Base-by-base conservation (phyloP, 768 basidiomycete genomes). In the Kwoniella sp. region DNA sequence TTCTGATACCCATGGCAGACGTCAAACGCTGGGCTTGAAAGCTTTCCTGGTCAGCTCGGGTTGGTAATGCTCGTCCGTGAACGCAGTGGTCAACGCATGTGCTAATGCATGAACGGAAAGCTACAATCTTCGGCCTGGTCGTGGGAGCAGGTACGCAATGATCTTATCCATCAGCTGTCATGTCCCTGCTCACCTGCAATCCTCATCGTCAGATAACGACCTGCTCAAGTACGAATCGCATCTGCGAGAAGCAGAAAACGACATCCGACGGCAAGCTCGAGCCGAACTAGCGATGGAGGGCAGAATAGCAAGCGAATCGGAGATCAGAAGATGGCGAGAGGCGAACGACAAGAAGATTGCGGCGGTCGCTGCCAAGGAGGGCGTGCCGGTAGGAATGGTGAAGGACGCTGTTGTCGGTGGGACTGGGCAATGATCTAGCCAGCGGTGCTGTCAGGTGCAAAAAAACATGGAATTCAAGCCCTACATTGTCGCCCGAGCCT, bases 21-120 rank as follows among this genome's bases (percentile, higher is more conserved):
- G 84, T 19, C 88, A 89, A 71, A 86, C 87, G 0, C 78, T 88
- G 17, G 81, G 86, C 3, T 82, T 89, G 78, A 91, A 91, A 72
- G 82, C 80, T 1, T 90, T 88, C 69, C 74, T 90, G 4, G 80
- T 88, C 6, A 82, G 83, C 26, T 80, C 81, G 50, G 83, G 88
- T 88, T n/a, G 20, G 59, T 46, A 22, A 40, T 5, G 22, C n/a
- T 34, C n/a, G 20, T 36, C 46, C 37, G 26, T 40, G 46, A 28
- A 17, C 50, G 43, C 2, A 38, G 23, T n/a, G 65, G 61, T 82
- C 78, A 20, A 32, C 39, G 6, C 17, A 36, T n/a, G n/a, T 46
- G 32, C 9, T 26, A 5, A 31, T n/a, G 10, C 36, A 2, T 43
- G n/a, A n/a, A n/a, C n/a, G n/a, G 5, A 1, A 38, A 80, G 83